Base-by-base conservation (phyloP, 177 flowering plant species). In the Vitis hybrid region DNA sequence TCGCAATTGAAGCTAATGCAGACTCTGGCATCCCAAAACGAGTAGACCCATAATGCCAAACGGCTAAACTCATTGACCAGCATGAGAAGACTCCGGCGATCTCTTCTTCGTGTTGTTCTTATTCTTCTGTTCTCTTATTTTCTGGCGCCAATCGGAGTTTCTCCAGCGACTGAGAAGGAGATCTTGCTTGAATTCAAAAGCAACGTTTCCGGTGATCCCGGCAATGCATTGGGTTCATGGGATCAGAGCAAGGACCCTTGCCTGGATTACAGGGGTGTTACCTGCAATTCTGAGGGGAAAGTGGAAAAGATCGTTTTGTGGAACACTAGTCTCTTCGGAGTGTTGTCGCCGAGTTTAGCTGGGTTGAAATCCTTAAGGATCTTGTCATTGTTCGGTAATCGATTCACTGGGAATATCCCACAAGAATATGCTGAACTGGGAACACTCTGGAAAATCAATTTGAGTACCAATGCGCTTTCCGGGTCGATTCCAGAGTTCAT, bases 171-270 rank as follows among this genome's bases (percentile, higher is more conserved):
- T 7, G 99, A 93, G 72, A 87, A 80, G 82, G 93, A 90, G 75
- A 85, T 91, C 76, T 67, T 95, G 82, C 87, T 95, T 55, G 87
- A 91, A 66, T 95, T 95, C 82, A 95, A 88, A 73, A 90, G 82
- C 10, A 79, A 80, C 70, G 67, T 93, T 62, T 68, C 91, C 0
- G 71, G 73, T 65, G 99, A 95, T 75, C 99, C 99, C 14, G 77
- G 70, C 65, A 74, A 82, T 33, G 79, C 72, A 48, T 77, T 95
- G 78, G 70, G 67, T 18, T 82, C 89, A 10, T 95, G 99, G 99
- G 83, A 75, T 76, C 72, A 79, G 0, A 75, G 68, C 67, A 72
- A 74, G n/a, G 68, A 80, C 75, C 92, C 84, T 55, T 93, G 99
- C 75, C 60, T 31, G 12, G 79, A 85, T 67, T 95, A 59, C 76